Base-by-base conservation (phyloP, 768 basidiomycete species). In the Mycena albidolilacea region DNA sequence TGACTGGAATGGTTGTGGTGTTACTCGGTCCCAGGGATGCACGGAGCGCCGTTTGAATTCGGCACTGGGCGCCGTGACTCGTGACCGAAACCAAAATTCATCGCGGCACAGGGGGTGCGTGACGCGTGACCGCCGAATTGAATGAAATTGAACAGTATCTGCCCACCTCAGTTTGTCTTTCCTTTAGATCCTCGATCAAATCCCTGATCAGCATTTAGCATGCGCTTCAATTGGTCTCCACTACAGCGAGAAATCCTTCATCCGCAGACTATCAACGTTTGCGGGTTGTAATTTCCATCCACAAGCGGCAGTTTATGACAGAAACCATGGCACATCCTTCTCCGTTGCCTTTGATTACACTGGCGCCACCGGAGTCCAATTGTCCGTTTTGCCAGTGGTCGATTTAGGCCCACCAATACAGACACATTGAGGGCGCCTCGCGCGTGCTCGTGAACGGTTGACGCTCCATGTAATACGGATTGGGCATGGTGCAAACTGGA, bases 331-430 rank as follows among this genome's bases (percentile, higher is more conserved):
- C 19, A 43, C 35, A 50, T 12, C 10, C 19, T 68, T 68, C 59
- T 60, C 52, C 67, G 67, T 68, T 21, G 58, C 37, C 37, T 68
- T 68, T 52, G 67, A 68, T 48, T 68, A 61, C 59, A 68, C 67
- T 46, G 14, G 23, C 66, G 30, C 43, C 57, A 48, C 19, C 30
- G 66, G 66, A 46, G 66, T 67, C 30, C 6, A 67, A 21, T 58
- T 17, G 3, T 46, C n/a, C 30, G 46, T 67, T n/a, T 14, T 58
- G 41, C 66, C 66, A n/a, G 43, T 23, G 19, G 2, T 43, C 57
- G 19, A 44, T 3, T 21, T 67, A 7, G 66, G 66, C 23, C 6
- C 17, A 46, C 8, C 14, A 58, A n/a, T 3, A 15, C 15, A 35
- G 41, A 67, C 66, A 1, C 65, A 67, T 44, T 67, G 55, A 43